Evolutionary conservation across 768 basidiomycete genomes (phyloP).

Genomic region (Tulasnella sp.): DNA sequence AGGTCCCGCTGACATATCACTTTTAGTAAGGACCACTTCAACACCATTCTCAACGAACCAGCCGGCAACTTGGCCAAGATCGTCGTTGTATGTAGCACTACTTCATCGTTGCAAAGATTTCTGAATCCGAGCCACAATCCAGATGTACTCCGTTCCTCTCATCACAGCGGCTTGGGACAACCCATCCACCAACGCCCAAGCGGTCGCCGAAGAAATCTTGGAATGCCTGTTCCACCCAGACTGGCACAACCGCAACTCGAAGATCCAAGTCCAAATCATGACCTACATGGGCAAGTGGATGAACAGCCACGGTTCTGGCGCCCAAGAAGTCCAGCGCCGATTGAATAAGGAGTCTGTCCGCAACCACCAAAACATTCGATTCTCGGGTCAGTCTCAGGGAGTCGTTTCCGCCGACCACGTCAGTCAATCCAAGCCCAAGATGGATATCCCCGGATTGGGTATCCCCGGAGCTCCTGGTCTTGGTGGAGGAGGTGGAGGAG

Average conservation of each 20-base stretch:
- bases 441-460: conserved; percentile 42
- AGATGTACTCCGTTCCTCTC: conserved; percentile 44
- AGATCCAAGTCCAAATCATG: conserved; percentile 73
- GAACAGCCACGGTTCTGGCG: conserved; percentile 44
- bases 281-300: conserved; percentile 63
- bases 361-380: conserved; percentile 66
- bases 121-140: background rate
- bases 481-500: conserved; percentile 31
- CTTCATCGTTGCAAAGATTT: conserved; percentile 37
- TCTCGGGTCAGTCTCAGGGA: conserved; percentile 50
- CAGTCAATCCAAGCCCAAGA: conserved; percentile 40
- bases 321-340: conserved; percentile 51
- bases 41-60: conserved; percentile 66
- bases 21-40: conserved; percentile 58
- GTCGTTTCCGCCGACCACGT: conserved; percentile 37
- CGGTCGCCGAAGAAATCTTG: conserved; percentile 57
- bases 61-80: conserved; percentile 68
- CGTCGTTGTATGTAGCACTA: conserved; percentile 51
- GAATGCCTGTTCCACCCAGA: conserved; percentile 79
- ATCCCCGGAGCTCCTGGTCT: conserved; percentile 28
- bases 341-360: conserved; percentile 64
- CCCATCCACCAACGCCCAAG: conserved; percentile 51
- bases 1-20: background rate
- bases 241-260: conserved; percentile 61
- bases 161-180: conserved; percentile 83